Evolutionary conservation across 2,329 filamentous ascomycete genomes (phyloP).

Genomic region (Thelonectria rubi): DNA sequence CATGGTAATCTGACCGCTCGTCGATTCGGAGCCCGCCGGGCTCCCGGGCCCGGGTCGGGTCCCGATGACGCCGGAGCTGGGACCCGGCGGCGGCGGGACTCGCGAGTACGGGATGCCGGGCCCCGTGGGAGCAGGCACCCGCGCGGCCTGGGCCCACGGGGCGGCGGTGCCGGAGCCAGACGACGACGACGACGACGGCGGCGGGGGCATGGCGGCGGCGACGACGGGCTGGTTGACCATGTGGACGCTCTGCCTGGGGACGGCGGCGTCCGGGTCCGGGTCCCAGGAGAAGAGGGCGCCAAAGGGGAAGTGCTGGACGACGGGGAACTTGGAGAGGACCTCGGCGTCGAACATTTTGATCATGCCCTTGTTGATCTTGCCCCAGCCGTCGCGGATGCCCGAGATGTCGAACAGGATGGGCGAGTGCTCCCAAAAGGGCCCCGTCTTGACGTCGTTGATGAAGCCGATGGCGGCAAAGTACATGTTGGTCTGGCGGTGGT

Average conservation of each 20-base stretch:
- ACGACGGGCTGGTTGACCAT: constrained; percentile 62
- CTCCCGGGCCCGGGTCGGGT: constrained; percentile 35
- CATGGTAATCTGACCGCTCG: constrained; percentile 51
- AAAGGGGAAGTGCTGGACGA: constrained; percentile 95
- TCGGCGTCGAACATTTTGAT: constrained; percentile 99
- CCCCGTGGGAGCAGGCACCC: constrained; percentile 48
- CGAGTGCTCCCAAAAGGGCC: constrained; percentile 97
- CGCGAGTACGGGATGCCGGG: constrained; percentile 53
- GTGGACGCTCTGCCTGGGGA: constrained; percentile 63
- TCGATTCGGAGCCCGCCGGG: constrained; percentile 40
- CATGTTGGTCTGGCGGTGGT: constrained; percentile 75
- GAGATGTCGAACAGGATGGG: constrained; percentile 95
- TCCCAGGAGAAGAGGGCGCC: constrained; percentile 84
- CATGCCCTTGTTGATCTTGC: constrained; percentile 99
- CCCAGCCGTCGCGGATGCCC: constrained; percentile 92
- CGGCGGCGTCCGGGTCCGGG: constrained; percentile 66
- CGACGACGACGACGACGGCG: constrained; percentile 30
- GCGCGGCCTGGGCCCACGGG: constrained; percentile 55
- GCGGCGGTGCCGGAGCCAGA: constrained; percentile 50
- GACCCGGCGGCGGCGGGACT: constrained; percentile 44
- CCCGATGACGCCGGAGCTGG: constrained; percentile 40
- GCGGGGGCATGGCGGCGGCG: constrained; percentile 37
- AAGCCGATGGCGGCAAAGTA: constrained; percentile 97
- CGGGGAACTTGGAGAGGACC: constrained; percentile 94
- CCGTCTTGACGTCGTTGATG: constrained; percentile 96